A percentile compares a stretch with the other conserved stretches of the same genome.
These are phyloP conservation scores for Diplodia corticola DNA, from an alignment of 2,329 filamentous ascomycete species.

Conservation along the genomic window DNA sequence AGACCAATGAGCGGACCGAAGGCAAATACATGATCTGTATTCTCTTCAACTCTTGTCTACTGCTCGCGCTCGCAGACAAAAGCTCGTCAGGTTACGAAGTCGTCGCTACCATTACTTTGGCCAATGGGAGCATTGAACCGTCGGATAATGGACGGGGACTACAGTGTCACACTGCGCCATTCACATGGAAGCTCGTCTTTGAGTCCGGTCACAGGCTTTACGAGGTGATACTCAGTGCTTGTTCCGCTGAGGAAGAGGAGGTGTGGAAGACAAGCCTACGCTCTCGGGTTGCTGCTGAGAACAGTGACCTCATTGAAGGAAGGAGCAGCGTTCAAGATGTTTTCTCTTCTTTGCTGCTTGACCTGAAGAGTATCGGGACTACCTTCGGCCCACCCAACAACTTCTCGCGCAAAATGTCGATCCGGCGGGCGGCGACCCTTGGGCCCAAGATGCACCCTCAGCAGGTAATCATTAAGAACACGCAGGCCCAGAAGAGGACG, in stretches of 20 bases:
- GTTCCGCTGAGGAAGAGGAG: constrained; percentile 74
- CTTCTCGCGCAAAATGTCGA: constrained; percentile 68
- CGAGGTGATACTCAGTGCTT: constrained; percentile 85
- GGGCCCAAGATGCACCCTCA: constrained; percentile 66
- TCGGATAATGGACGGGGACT: constrained; percentile 76
- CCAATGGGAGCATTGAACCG: constrained; percentile 66
- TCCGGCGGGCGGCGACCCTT: constrained; percentile 75
- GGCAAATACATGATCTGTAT: constrained; percentile 84
- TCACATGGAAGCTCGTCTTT: constrained; percentile 91
- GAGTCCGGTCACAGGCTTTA: constrained; percentile 74
- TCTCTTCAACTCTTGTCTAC: constrained; percentile 77
- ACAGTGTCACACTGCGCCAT: constrained; percentile 81
- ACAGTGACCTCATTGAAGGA: constrained; percentile 52
- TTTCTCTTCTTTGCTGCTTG: constrained; percentile 65
- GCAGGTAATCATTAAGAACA: constrained; percentile 86
- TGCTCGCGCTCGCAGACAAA: constrained; percentile 69
- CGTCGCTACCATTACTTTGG: constrained; percentile 70
- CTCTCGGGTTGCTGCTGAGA: constrained; percentile 52
- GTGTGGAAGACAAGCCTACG: constrained; percentile 75
- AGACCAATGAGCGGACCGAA: constrained; percentile 64
- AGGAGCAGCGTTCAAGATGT: constrained; percentile 51
- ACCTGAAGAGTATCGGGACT: constrained; percentile 72
- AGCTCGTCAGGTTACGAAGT: constrained; percentile 70
- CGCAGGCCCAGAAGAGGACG: constrained; percentile 64
- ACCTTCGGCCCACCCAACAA: constrained; percentile 71